Evolutionary conservation across 768 basidiomycete genomes (phyloP).

Genomic region (Tulasnella sp.): DNA sequence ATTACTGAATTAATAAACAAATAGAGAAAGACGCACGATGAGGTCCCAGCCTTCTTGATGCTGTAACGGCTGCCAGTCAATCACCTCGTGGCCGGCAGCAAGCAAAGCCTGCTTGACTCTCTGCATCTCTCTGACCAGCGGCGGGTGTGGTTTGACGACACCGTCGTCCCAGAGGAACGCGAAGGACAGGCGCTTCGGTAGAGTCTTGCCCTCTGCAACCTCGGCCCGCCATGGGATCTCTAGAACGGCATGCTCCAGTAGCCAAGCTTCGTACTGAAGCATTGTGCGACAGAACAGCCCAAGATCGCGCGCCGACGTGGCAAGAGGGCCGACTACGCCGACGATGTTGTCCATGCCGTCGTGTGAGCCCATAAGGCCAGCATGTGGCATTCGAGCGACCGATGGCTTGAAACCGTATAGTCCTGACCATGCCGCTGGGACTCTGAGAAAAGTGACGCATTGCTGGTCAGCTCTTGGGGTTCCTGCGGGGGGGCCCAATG

Average conservation of each 20-base stretch:
- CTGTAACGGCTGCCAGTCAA: constrained; percentile 36
- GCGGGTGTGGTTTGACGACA: constrained; percentile 39
- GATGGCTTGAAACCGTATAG: constrained; percentile 38
- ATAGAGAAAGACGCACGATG: constrained; percentile 33
- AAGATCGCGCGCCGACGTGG: constrained; percentile 38
- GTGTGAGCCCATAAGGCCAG: constrained; percentile 36
- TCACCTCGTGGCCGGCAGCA: constrained; percentile 41
- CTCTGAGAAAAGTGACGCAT: constrained; percentile 8
- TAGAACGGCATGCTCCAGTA: constrained; percentile 34
- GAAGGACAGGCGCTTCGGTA: constrained; percentile 34
- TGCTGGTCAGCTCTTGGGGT: background rate
- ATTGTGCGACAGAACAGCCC: constrained; percentile 38
- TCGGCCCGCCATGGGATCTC: constrained; percentile 38
- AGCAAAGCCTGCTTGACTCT: constrained; percentile 30
- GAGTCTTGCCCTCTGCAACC: constrained; percentile 28
- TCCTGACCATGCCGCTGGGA: constrained; percentile 33
- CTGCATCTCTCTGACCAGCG: constrained; percentile 33
- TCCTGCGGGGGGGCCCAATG: background rate
- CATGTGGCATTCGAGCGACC: constrained; percentile 41
- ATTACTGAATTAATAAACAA: constrained; percentile 1
- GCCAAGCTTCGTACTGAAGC: constrained; percentile 38
- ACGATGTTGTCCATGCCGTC: constrained; percentile 43
- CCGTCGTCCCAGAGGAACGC: constrained; percentile 42
- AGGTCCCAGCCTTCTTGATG: constrained; percentile 37
- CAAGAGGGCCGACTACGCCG: constrained; percentile 39